These are phyloP conservation scores for Saposhnikovia divaricata DNA, from an alignment of 129 eudicot genomes.

Conservation along the genomic window DNA sequence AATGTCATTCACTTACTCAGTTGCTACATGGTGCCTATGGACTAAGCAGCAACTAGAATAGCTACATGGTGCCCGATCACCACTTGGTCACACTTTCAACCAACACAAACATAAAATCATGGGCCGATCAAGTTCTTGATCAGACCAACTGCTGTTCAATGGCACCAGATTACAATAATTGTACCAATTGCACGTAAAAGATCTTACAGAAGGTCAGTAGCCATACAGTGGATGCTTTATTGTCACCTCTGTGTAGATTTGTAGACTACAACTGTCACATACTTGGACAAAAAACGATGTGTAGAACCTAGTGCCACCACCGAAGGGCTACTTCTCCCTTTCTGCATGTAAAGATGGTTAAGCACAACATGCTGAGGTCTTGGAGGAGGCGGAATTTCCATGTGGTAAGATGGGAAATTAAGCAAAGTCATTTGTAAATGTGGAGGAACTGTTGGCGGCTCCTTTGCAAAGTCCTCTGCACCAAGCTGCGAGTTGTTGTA, in stretches of 20 bases:
- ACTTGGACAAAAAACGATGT: slow-evolving; percentile 73
- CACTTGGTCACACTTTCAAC: neutral
- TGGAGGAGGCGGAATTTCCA: slow-evolving; percentile 78
- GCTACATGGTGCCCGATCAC: neutral
- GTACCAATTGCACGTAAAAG: slow-evolving; percentile 12
- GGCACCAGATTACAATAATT: slow-evolving; percentile 9
- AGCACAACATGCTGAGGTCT: slow-evolving; percentile 87
- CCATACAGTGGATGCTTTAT: neutral
- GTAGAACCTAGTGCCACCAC: slow-evolving; percentile 93
- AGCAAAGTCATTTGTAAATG: slow-evolving; percentile 75
- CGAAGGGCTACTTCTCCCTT: slow-evolving; percentile 63
- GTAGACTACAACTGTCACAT: slow-evolving; percentile 89
- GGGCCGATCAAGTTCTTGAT: neutral
- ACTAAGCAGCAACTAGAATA: neutral
- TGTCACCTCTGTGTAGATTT: slow-evolving; percentile 73
- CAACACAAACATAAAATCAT: neutral
- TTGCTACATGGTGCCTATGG: neutral
- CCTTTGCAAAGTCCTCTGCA: slow-evolving; percentile 72
- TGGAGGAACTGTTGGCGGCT: slow-evolving; percentile 83
- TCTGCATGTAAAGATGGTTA: slow-evolving; percentile 98
- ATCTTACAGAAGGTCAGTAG: slow-evolving; percentile 2
- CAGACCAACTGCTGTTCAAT: neutral
- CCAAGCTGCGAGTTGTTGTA: slow-evolving; percentile 63
- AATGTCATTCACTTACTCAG: too few relatives aligned
- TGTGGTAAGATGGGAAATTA: slow-evolving; percentile 50